Evolutionary conservation across 441 rosid species (phyloP), one percentile per base, ranked within the genome.

Genomic region (Erysimum pusillum): DNA sequence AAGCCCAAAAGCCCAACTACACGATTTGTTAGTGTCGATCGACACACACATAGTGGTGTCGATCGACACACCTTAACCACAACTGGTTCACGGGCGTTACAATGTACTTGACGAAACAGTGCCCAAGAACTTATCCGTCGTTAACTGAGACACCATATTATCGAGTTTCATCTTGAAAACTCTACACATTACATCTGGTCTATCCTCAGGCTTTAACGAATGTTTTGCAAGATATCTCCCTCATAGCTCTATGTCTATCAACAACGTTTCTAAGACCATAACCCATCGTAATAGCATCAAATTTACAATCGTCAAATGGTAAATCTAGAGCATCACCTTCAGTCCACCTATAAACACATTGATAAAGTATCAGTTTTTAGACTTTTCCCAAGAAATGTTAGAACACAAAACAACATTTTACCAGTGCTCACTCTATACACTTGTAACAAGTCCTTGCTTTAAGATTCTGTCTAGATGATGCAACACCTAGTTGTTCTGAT

Each of bases 391-490:
- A 60, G 34, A 13, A 9, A 57, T 46, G 13, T 49, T 68, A 35
- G 14, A 56, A 14, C 38, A 73, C 22, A 68, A 39, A 39, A 31
- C 22, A 69, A 56, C 52, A 44, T 52, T 78, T 77, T 84, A 89
- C 88, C 90, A 81, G 79, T 84, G 90, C 98, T 93, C 96, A 91
- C 97, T 89, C 92, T 52, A 95, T 95, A 83, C 85, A 91, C 79
- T 83, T 79, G 84, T 83, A 88, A 80, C 92, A 88, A 56, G 88
- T 80, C 70, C 88, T 88, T 2, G 69, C 76, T 62, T 63, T 80
- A 63, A 69, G 76, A 41, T 63, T 72, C 77, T 91, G 94, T 73
- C 90, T 81, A 13, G 86, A 84, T 42, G 90, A 78, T 81, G 99
- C 94, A 61, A 90, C 73, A 36, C 84, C 85, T 59, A 92, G 62